Evolutionary conservation across 306 rosid species (phyloP).

Genomic region (Lupinus albus): DNA sequence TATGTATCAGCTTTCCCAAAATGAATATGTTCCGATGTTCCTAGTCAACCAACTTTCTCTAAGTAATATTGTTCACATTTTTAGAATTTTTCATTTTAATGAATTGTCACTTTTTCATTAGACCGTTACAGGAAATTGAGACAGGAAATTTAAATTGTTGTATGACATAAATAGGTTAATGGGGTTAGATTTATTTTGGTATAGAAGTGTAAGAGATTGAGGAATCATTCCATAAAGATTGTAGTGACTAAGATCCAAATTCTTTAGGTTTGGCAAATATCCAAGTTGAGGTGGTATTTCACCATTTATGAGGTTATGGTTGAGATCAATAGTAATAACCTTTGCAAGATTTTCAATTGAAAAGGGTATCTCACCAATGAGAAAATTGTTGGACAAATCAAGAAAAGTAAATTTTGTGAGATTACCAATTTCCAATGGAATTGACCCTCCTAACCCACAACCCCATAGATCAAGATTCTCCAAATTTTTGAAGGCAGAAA

Average conservation of each 20-base stretch:
- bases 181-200: too few species aligned
- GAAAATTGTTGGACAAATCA: not conserved
- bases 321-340: not conserved
- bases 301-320: not conserved
- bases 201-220: not conserved
- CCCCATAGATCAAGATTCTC: not conserved
- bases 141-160: not conserved
- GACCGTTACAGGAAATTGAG: too few species aligned
- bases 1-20: too few species aligned
- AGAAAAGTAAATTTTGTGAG: not conserved
- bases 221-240: not conserved
- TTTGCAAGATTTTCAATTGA: not conserved
- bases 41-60: too few species aligned
- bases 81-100: too few species aligned
- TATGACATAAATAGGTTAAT: not conserved
- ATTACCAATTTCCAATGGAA: not conserved
- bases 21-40: too few species aligned
- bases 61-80: too few species aligned
- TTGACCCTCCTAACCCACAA: not conserved
- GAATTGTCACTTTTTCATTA: too few species aligned
- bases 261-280: not conserved
- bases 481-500: slow-evolving; percentile 4
- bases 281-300: not conserved
- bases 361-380: not conserved
- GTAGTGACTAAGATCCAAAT: not conserved